These are phyloP conservation scores for Tolypocladium inflatum DNA, from an alignment of 2,329 filamentous ascomycete species.

Conservation along the genomic window DNA sequence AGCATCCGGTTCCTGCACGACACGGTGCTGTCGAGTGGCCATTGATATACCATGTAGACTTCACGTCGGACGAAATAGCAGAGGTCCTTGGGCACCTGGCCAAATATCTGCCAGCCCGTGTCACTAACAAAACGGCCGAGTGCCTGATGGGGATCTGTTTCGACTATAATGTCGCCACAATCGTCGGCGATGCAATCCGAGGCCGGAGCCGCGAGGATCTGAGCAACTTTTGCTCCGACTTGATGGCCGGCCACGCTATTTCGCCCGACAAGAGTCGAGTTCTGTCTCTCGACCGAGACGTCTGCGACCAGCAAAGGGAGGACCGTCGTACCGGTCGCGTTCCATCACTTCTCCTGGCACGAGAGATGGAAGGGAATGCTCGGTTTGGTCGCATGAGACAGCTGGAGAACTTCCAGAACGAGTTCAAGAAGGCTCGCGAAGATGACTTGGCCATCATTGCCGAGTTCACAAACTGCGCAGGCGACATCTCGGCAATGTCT, in stretches of 20 bases:
- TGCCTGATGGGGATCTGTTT: slow-evolving; percentile 10
- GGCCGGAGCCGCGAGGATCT: slow-evolving; percentile 17
- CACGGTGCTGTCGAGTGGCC: slow-evolving; percentile 3
- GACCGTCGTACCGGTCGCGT: slow-evolving; percentile 15
- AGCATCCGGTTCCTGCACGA: slow-evolving; percentile 1
- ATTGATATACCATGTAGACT: slow-evolving; percentile 35
- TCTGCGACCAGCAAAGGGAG: slow-evolving; percentile 4
- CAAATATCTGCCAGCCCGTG: slow-evolving; percentile 3
- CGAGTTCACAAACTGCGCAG: slow-evolving; percentile 52
- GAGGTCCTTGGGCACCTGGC: slow-evolving; percentile 6
- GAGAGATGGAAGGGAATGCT: slow-evolving; percentile 37
- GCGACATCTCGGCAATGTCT: slow-evolving; percentile 47
- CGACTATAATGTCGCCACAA: slow-evolving; percentile 11
- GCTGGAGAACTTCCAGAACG: slow-evolving; percentile 34
- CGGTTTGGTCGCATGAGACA: slow-evolving; percentile 30
- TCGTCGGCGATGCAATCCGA: slow-evolving; percentile 12
- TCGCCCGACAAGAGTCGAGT: slow-evolving; percentile 7
- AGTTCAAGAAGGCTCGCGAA: slow-evolving; percentile 35
- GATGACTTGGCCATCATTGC: slow-evolving; percentile 40
- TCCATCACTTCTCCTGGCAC: slow-evolving; percentile 33
- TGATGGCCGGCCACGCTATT: slow-evolving; percentile 12
- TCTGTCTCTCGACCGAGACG: slow-evolving; percentile 14
- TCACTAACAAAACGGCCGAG: slow-evolving; percentile 8
- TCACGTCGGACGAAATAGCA: slow-evolving; percentile 27
- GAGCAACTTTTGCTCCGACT: slow-evolving; percentile 20